Percentiles rank a stretch among this genome's conserved stretches.
Conservation (phyloP, 805 yeast species). For the Phaffomyces opuntiae region DNA sequence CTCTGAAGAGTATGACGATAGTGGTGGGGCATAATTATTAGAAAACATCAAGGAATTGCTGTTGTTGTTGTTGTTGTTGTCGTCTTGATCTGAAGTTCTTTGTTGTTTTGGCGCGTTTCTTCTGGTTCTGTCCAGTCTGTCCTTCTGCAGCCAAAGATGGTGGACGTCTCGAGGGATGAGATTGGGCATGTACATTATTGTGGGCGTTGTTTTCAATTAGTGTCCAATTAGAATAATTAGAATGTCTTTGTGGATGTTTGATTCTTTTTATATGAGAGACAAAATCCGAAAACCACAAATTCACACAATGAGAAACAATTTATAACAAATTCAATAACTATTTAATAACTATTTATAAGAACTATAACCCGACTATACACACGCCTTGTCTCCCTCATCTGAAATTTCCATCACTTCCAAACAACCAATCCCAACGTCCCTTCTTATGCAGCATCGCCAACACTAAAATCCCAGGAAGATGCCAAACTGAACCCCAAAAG, state of each 20-base stretch:
- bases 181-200: slow-evolving; percentile 40
- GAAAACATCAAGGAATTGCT: slow-evolving; percentile 2
- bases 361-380: no score
- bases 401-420: slow-evolving; percentile 22
- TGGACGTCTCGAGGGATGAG: slow-evolving; percentile 39
- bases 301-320: not conserved
- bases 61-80: slow-evolving; percentile 4
- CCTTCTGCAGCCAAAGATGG: slow-evolving; percentile 32
- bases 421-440: slow-evolving; percentile 86
- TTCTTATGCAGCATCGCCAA: slow-evolving; percentile 92
- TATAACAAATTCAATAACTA: not conserved
- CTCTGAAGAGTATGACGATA: slow-evolving; percentile 47
- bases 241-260: no score
- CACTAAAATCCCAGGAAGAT: slow-evolving; percentile 81
- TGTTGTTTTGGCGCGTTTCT: not conserved
- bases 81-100: not conserved
- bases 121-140: not conserved
- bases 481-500: slow-evolving; percentile 94
- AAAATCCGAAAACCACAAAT: not conserved
- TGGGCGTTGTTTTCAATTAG: not conserved
- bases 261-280: no score
- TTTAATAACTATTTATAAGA: not conserved
- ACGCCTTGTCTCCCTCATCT: not conserved
- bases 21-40: slow-evolving; percentile 39
- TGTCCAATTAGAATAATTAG: no score